Base-by-base conservation (phyloP, 805 yeast species). In the Saccharomycopsis amapae region DNA sequence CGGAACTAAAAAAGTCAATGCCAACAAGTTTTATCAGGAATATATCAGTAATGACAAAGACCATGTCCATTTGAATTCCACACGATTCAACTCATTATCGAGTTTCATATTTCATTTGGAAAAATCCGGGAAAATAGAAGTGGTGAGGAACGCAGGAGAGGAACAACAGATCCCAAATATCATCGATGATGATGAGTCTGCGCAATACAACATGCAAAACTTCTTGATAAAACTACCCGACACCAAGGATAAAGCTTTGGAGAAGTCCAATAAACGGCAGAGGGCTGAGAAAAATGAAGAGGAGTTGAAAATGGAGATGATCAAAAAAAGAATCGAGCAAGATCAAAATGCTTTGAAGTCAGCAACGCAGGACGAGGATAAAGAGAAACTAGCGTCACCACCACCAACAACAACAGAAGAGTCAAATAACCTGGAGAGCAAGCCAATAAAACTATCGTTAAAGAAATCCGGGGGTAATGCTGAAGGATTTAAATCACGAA, bases 31-130 rank as follows among this genome's bases (percentile, higher is more conserved):
- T 57, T 93, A 93, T 65, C 95, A 89, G 58, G 96, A 89, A 59
- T 82, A 82, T 58, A 90, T 93, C 47, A 72, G 19, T 6, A 42
- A 75, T 49, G 85, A 90, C 59, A 77, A 77, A 56, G 77, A 85
- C 47, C 97, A 93, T 62, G 67, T 88, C 9, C 98, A 90, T 62
- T 77, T 93, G 81, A 88, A 87, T 55, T 79, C 97, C 1, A 93
- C 98, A 0, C 71, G 71, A 48, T 93, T 94, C 86, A 61, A 71
- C 2, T 74, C 83, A 1, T 63, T 93, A 39, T 74, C 87, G 0
- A 72, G 76, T 34, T 86, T 90, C 58, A 71, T 86, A 18, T 72
- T 75, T 48, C 65, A 76, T 53, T 62, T 89, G 52, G 81, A 78
- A 1, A 64, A 68, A 10, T 64, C 68, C 17, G 85, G 85, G 0